Evolutionary conservation across 805 yeast genomes (phyloP), one percentile per base, ranked within the genome.

Genomic region (Starmerella tilneyi): DNA sequence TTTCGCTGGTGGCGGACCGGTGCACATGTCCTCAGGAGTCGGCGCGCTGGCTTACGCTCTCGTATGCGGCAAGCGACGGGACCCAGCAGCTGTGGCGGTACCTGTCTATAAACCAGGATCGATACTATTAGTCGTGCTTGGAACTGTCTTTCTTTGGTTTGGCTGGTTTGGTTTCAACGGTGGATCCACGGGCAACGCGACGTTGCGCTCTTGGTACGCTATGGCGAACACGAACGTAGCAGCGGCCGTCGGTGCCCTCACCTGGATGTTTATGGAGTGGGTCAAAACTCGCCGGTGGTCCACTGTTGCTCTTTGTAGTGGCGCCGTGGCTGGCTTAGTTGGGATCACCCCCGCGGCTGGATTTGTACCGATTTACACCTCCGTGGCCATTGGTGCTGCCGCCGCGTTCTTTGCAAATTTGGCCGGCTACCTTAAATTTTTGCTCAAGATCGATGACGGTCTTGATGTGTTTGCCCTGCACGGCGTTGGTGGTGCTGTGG

Each of bases 121-220:
- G 19, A 94, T 89, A 30, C 75, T 94, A 8, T 76, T 86, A 38
- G 84, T 86, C 47, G 96, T 88, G 15, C 67, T 92, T 47, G 98
- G 98, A 45, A 86, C 96, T 17, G 81, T 84, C 11, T 83, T 92
- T 70, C 74, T 92, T 56, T 89, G 96, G 96, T 86, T 92, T 59
- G 98, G 97, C 29, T 92, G 98, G 98, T 86, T 86, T 60, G 96
- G 96, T 32, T 92, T 92, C 78, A 92, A 92, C 74, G 96, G 96
- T 66, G 97, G 97, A 58, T 85, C 96, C 39, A 83, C 96, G 41
- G 96, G 96, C 65, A 81, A 85, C 61, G 84, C 96, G 29, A 68
- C 89, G 51, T 78, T 92, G 63, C 81, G 96, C 68, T 88, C 96
- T 47, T 84, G 85, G 82, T 86, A 86, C 71, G 95, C 96, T 30